These are phyloP conservation scores for Beauveria varroae DNA, from an alignment of 2,329 filamentous ascomycete genomes.

Conservation along the genomic window DNA sequence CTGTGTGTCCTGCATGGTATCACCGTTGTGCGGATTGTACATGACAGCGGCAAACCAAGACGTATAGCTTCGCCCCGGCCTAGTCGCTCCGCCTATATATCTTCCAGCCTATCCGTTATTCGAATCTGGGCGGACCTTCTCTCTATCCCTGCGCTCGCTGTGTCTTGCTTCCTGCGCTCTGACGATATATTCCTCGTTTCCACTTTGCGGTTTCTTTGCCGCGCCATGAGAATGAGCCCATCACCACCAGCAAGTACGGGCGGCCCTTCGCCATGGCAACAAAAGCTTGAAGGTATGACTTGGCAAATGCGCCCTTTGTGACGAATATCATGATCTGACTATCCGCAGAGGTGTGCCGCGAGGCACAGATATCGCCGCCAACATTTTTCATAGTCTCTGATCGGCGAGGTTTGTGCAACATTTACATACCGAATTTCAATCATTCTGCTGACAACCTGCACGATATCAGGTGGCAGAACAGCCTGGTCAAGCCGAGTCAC, in stretches of 20 bases:
- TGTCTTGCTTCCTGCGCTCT: neutral
- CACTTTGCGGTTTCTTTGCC: neutral
- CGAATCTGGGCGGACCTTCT: neutral
- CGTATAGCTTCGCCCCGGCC: conserved; percentile 8
- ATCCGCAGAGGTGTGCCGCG: conserved; percentile 44
- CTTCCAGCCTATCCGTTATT: neutral
- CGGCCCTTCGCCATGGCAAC: conserved; percentile 33
- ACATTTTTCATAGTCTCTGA: conserved; percentile 62
- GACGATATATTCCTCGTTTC: neutral
- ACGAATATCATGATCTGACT: conserved; percentile 22
- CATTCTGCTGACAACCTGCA: conserved; percentile 12
- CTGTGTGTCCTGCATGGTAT: conserved; percentile 10
- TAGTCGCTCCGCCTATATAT: conserved; percentile 7
- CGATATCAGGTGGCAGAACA: conserved; percentile 65
- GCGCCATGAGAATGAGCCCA: neutral
- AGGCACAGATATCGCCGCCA: conserved; percentile 40
- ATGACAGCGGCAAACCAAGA: conserved; percentile 11
- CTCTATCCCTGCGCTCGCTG: neutral
- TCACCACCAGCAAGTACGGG: conserved; percentile 13
- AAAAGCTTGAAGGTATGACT: conserved; percentile 43
- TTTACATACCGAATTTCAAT: neutral
- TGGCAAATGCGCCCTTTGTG: conserved; percentile 12
- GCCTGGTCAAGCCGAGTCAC: conserved; percentile 80
- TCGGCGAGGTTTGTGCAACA: conserved; percentile 47
- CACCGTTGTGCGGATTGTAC: conserved; percentile 10